Evolutionary conservation across 768 basidiomycete species (phyloP).

Genomic region (Suillus ampliporus): DNA sequence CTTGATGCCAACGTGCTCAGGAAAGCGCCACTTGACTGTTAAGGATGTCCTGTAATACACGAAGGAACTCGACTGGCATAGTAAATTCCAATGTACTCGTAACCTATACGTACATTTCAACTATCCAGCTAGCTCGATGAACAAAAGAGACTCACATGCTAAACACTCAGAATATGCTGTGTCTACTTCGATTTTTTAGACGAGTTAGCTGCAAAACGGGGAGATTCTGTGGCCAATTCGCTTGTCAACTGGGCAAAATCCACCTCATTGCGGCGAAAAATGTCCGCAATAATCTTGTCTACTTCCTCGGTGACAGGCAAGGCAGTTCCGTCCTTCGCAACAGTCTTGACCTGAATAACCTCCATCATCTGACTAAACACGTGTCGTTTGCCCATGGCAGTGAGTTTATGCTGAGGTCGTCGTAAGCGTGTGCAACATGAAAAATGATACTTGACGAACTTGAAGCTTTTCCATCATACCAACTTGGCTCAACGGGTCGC

Average conservation of each 20-base stretch:
- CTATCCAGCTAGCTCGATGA: not conserved
- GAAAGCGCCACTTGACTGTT: not conserved
- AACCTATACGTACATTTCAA: not conserved
- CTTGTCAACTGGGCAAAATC: slow-evolving; percentile 36
- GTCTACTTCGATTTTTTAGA: slow-evolving; percentile 31
- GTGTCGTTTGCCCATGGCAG: slow-evolving; percentile 35
- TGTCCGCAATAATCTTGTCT: slow-evolving; percentile 36
- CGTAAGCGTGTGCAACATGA: not conserved
- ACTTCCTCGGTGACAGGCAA: slow-evolving; percentile 36
- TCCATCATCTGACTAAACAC: slow-evolving; percentile 41
- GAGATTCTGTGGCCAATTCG: slow-evolving; percentile 26
- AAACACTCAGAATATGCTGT: not conserved
- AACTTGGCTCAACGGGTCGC: slow-evolving; percentile 22
- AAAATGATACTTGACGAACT: slow-evolving; percentile 19
- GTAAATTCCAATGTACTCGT: not conserved
- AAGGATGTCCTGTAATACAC: not conserved
- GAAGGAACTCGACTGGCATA: not conserved
- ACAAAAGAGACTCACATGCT: not conserved
- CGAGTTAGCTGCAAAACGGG: slow-evolving; percentile 25
- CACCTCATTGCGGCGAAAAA: slow-evolving; percentile 36
- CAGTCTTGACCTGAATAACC: slow-evolving; percentile 37
- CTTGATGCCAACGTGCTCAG: not conserved
- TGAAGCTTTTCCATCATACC: slow-evolving; percentile 38
- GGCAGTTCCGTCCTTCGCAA: slow-evolving; percentile 28
- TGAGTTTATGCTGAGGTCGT: slow-evolving; percentile 29